Evolutionary conservation across 495 filamentous ascomycete genomes (phyloP).

Genomic region (Hyaloscypha finlandica): DNA sequence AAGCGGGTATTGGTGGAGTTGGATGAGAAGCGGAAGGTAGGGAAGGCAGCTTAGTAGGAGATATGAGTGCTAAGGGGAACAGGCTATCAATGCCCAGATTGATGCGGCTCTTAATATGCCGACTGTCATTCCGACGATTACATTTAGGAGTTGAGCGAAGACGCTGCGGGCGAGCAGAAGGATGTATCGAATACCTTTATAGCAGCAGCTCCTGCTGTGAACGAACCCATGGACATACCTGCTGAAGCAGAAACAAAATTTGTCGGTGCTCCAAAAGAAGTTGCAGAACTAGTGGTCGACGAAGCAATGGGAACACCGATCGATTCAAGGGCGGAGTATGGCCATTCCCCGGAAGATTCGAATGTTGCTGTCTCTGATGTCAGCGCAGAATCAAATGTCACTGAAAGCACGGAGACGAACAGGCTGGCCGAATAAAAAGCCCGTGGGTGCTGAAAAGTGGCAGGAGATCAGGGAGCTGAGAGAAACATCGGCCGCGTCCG

Average conservation of each 20-base stretch:
- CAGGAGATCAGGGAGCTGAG: too few relatives aligned
- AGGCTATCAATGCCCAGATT: conserved; percentile 29
- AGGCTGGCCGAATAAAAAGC: too few relatives aligned
- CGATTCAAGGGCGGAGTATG: background rate
- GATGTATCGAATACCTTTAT: too few relatives aligned
- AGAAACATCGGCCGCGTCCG: too few relatives aligned
- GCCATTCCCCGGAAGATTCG: background rate
- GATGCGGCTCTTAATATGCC: conserved; percentile 23
- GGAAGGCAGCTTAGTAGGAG: background rate
- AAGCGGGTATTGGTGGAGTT: conserved; percentile 24
- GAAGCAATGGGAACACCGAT: background rate
- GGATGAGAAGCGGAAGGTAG: conserved; percentile 30
- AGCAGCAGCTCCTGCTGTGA: too few relatives aligned
- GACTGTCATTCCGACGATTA: conserved; percentile 26
- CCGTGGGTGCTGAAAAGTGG: too few relatives aligned
- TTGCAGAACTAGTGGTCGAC: background rate
- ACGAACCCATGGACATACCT: too few relatives aligned
- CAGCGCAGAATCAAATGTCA: too few relatives aligned
- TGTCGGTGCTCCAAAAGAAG: too few relatives aligned
- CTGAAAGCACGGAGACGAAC: too few relatives aligned
- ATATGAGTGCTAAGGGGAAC: background rate
- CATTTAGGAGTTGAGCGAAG: conserved; percentile 23
- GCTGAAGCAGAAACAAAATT: too few relatives aligned
- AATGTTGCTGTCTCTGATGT: background rate
- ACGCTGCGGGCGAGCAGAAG: background rate